Percentiles rank a stretch among this genome's conserved stretches.
phyloP scores from a whole-genome alignment of 2,329 filamentous ascomycete species.

The Plenodomus tracheiphilus region DNA sequence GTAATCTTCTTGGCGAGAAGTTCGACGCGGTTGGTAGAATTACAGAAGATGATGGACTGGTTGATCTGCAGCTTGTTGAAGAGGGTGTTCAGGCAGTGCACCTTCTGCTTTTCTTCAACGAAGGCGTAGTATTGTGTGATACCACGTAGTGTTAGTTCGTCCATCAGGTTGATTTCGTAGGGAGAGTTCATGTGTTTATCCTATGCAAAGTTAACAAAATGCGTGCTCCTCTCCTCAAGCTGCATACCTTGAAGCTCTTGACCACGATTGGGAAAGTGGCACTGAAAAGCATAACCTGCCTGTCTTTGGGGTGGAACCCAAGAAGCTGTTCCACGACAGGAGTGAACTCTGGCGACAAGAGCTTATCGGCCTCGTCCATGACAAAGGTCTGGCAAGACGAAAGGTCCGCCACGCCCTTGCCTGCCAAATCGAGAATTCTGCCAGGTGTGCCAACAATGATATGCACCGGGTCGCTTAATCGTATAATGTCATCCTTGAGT shows the following conservation, averaged over 20 bases:
- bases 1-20: constrained; percentile 99
- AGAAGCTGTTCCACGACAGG: constrained; percentile 96
- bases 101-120: constrained; percentile 98
- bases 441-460: constrained; percentile 97
- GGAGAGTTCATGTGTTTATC: constrained; percentile 97
- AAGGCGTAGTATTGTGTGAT: constrained; percentile 99
- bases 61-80: constrained; percentile 99
- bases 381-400: constrained; percentile 97
- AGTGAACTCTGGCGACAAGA: constrained; percentile 94
- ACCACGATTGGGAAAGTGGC: constrained; percentile 97
- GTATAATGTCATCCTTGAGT: constrained; percentile 94
- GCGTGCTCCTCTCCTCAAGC: neutral
- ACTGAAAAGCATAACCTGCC: constrained; percentile 99
- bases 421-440: constrained; percentile 91
- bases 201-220: constrained; percentile 37
- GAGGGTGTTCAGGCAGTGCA: constrained; percentile 97
- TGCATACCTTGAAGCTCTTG: constrained; percentile 78
- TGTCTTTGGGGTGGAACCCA: constrained; percentile 93
- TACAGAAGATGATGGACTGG: constrained; percentile 99
- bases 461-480: constrained; percentile 90
- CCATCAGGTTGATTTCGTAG: constrained; percentile 99
- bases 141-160: constrained; percentile 94
- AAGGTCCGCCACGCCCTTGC: constrained; percentile 94
- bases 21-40: constrained; percentile 97
- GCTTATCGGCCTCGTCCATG: constrained; percentile 99